Conservation (phyloP, 2,329 filamentous ascomycete species). For the Apiospora rasikravindrae region DNA sequence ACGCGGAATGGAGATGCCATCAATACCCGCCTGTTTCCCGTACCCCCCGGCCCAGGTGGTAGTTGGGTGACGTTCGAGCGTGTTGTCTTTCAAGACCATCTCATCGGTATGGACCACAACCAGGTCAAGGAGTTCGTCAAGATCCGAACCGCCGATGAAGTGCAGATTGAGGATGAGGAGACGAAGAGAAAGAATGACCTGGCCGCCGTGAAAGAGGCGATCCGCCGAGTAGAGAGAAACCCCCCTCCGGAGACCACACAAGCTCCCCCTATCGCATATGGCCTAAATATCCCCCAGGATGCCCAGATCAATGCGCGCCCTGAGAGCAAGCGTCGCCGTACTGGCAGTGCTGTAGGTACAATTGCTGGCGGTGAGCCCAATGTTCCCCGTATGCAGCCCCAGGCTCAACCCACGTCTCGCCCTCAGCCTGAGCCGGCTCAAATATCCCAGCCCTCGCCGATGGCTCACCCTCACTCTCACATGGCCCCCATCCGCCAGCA, state of each 20-base stretch:
- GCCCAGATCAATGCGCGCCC: conserved; percentile 39
- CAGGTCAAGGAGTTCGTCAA: conserved; percentile 69
- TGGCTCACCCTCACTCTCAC: not conserved
- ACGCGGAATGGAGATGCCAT: conserved; percentile 55
- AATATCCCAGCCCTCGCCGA: conserved; percentile 8
- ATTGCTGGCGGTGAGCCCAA: conserved; percentile 32
- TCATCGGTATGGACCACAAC: conserved; percentile 59
- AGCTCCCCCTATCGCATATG: conserved; percentile 56
- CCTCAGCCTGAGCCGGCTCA: conserved; percentile 18
- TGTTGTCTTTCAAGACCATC: conserved; percentile 62
- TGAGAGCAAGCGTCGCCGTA: conserved; percentile 55
- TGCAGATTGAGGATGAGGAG: conserved; percentile 42
- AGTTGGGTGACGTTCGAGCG: conserved; percentile 70
- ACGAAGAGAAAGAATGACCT: conserved; percentile 45
- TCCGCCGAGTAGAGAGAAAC: conserved; percentile 48
- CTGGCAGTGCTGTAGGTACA: conserved; percentile 43
- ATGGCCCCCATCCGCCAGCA: not conserved
- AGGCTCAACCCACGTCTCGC: conserved; percentile 11
- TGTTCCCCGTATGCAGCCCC: not conserved
- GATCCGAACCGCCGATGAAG: conserved; percentile 48
- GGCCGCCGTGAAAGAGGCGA: conserved; percentile 53
- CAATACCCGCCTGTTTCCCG: conserved; percentile 46
- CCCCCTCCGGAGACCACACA: conserved; percentile 49
- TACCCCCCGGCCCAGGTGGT: conserved; percentile 64
- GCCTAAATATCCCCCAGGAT: conserved; percentile 53